phyloP scores from a whole-genome alignment of 2,329 filamentous ascomycete species.

The Thyridium curvatum region DNA sequence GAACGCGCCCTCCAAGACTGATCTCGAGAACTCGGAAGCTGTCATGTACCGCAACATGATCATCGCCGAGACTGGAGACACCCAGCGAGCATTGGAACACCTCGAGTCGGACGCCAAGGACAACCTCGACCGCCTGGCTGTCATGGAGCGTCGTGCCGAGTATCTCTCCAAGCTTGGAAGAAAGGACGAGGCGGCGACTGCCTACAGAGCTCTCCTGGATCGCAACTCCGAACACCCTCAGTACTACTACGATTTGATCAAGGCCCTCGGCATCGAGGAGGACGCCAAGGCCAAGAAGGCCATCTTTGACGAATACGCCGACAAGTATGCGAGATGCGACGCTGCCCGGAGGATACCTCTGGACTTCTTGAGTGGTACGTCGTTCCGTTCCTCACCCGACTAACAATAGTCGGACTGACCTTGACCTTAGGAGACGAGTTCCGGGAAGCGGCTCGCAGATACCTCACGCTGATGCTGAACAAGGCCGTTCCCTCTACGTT shows the following conservation, averaged over 20 bases:
- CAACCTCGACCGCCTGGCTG: conserved; percentile 75
- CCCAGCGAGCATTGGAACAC: conserved; percentile 78
- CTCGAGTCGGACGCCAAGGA: conserved; percentile 71
- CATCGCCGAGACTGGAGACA: conserved; percentile 84
- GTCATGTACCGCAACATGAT: conserved; percentile 91
- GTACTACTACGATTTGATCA: conserved; percentile 77
- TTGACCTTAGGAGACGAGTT: conserved; percentile 64
- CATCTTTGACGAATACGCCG: conserved; percentile 74
- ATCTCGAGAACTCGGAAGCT: conserved; percentile 91
- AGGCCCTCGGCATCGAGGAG: conserved; percentile 57
- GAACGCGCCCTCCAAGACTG: conserved; percentile 64
- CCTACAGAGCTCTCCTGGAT: conserved; percentile 74
- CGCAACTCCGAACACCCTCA: conserved; percentile 81
- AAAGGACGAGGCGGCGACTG: conserved; percentile 73
- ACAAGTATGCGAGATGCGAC: conserved; percentile 77
- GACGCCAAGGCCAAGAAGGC: conserved; percentile 50
- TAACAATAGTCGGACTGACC: conserved; percentile 10
- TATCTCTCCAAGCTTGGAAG: conserved; percentile 74
- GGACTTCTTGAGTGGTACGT: conserved; percentile 72
- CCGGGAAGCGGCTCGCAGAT: conserved; percentile 66
- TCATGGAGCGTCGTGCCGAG: conserved; percentile 79
- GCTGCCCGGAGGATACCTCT: conserved; percentile 80
- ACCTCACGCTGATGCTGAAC: conserved; percentile 77
- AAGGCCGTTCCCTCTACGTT: conserved; percentile 96
- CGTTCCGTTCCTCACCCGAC: conserved; percentile 1